Percentiles rank a stretch among this genome's conserved stretches.
These are phyloP conservation scores for Apiotrichum brassicae DNA, from an alignment of 1,284 basidiomycete species.

Conservation along the genomic window DNA sequence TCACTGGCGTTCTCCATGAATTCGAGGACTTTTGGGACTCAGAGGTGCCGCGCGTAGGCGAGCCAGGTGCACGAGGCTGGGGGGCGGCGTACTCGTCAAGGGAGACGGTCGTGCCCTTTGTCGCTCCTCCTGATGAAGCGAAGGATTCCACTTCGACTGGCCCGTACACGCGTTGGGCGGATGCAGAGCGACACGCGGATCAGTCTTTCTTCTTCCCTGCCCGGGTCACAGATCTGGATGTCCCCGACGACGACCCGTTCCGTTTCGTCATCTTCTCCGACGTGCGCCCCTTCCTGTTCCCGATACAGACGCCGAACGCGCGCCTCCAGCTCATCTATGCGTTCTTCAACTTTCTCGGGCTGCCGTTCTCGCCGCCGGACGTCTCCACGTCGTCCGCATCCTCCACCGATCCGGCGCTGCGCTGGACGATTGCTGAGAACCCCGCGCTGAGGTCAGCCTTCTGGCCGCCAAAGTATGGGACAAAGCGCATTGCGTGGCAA, in stretches of 20 bases:
- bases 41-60: constrained; percentile 50
- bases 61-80: constrained; percentile 48
- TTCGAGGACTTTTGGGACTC: constrained; percentile 52
- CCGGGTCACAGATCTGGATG: constrained; percentile 54
- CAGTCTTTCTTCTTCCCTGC: constrained; percentile 51
- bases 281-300: constrained; percentile 62
- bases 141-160: too few relatives aligned
- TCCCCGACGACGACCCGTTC: constrained; percentile 61
- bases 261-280: constrained; percentile 72
- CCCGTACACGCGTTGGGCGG: constrained; percentile 65
- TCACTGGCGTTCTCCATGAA: constrained; percentile 29
- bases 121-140: neutral
- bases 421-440: constrained; percentile 22
- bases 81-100: constrained; percentile 12
- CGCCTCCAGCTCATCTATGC: constrained; percentile 63
- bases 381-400: constrained; percentile 41
- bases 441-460: constrained; percentile 26
- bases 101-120: neutral
- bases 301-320: constrained; percentile 53
- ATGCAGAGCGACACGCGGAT: constrained; percentile 56
- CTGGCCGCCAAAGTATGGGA: constrained; percentile 22
- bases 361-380: constrained; percentile 52
- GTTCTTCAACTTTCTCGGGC: constrained; percentile 69
- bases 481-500: constrained; percentile 28
- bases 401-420: constrained; percentile 45